These are phyloP conservation scores for Pichia heedii DNA, from an alignment of 805 yeast genomes.

Conservation along the genomic window DNA sequence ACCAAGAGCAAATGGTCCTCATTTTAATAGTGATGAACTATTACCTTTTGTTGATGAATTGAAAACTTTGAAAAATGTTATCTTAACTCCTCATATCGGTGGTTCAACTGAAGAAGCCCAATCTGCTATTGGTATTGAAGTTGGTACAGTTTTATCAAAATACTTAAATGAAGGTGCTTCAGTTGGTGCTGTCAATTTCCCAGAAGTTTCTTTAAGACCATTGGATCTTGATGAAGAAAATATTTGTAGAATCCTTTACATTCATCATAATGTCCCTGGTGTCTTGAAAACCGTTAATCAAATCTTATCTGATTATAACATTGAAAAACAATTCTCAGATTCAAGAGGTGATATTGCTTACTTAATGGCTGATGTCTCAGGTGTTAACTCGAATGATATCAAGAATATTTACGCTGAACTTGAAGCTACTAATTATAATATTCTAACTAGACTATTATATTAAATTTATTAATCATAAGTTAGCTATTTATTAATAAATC, in stretches of 20 bases:
- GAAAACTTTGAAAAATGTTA: constrained; percentile 73
- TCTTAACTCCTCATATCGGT: constrained; percentile 95
- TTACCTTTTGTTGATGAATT: constrained; percentile 82
- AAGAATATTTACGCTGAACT: constrained; percentile 76
- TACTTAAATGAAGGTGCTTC: constrained; percentile 96
- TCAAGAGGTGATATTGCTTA: constrained; percentile 94
- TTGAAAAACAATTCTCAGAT: constrained; percentile 97
- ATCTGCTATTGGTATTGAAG: constrained; percentile 95
- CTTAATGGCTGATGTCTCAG: constrained; percentile 93
- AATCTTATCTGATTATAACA: constrained; percentile 87
- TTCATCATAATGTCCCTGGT: constrained; percentile 98
- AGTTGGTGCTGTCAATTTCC: constrained; percentile 95
- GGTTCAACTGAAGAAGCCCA: constrained; percentile 99
- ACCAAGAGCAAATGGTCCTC: constrained; percentile 93
- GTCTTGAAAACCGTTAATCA: constrained; percentile 95
- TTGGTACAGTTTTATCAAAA: constrained; percentile 73
- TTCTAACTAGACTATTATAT: constrained; percentile 83
- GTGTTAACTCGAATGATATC: constrained; percentile 75
- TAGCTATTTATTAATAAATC: too few species aligned
- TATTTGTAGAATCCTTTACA: constrained; percentile 87
- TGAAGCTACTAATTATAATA: constrained; percentile 83
- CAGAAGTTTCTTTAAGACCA: constrained; percentile 89
- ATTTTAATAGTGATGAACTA: constrained; percentile 55
- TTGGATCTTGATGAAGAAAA: constrained; percentile 79
- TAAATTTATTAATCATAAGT: too few species aligned